Evolutionary conservation across 2,329 filamentous ascomycete genomes (phyloP).

Genomic region (Aureobasidium musti): DNA sequence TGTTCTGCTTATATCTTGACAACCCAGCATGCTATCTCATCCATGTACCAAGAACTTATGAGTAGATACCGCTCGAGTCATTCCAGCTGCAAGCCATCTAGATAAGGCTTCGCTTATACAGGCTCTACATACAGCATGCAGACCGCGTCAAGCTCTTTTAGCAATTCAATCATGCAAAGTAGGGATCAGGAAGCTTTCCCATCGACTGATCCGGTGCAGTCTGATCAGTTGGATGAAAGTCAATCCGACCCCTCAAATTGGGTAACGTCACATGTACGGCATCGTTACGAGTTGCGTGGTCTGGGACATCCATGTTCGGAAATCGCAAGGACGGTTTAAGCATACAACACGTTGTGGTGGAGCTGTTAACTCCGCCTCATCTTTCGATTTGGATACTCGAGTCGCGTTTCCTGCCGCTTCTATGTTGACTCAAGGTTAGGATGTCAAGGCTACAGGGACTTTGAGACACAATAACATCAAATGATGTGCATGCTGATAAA

Average conservation of each 20-base stretch:
- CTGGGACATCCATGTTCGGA: neutral
- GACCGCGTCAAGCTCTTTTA: constrained; percentile 14
- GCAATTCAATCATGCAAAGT: neutral
- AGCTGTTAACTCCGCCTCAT: constrained; percentile 5
- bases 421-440: neutral
- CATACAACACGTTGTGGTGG: constrained; percentile 9
- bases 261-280: constrained; percentile 8
- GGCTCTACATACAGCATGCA: neutral
- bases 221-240: neutral
- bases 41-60: neutral
- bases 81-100: neutral
- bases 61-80: neutral
- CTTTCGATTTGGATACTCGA: neutral
- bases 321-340: constrained; percentile 16
- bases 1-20: neutral
- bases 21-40: neutral
- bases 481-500: neutral
- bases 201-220: constrained; percentile 26
- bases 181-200: constrained; percentile 14
- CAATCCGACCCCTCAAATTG: neutral
- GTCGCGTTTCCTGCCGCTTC: neutral
- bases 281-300: constrained; percentile 11
- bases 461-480: neutral
- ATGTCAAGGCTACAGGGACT: neutral
- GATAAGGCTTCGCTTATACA: constrained; percentile 9